These are phyloP conservation scores for Phytophthora fragariaefolia DNA, from an alignment of 352 stramenopile species.

Conservation along the genomic window DNA sequence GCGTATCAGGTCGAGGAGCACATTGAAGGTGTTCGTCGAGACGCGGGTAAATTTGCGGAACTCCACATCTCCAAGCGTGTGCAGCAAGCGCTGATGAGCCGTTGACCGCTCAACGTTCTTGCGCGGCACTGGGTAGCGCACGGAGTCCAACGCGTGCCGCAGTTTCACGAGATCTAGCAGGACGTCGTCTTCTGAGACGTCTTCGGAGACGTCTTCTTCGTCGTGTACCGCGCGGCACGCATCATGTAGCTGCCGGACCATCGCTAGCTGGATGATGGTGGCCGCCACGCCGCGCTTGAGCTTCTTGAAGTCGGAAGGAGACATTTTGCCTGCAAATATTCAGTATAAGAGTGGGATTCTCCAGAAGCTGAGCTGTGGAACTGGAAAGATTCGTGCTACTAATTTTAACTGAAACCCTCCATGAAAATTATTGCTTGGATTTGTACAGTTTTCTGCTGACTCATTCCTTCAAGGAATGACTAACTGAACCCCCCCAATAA, in stretches of 20 bases:
- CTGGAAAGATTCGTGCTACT: neutral
- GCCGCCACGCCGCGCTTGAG: neutral
- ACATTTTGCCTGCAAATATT: neutral
- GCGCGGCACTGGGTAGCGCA: neutral
- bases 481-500: constrained; percentile 2
- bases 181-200: neutral
- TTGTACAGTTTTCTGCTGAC: constrained; percentile 1
- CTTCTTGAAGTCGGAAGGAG: neutral
- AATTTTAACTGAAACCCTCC: constrained; percentile 3
- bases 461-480: neutral
- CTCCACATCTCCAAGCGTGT: neutral
- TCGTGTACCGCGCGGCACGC: neutral
- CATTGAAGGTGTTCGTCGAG: neutral
- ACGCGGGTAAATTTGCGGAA: neutral
- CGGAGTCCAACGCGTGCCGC: neutral
- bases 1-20: neutral
- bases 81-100: neutral
- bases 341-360: constrained; percentile 23
- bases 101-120: neutral
- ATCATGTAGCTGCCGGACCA: neutral
- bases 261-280: neutral
- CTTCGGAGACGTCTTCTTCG: neutral
- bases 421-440: constrained; percentile 1
- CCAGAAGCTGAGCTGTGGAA: neutral
- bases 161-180: neutral